A percentile compares a stretch with the other conserved stretches of the same genome.
These are phyloP conservation scores for Trifolium subterraneum DNA, from an alignment of 306 rosid species.

Conservation along the genomic window DNA sequence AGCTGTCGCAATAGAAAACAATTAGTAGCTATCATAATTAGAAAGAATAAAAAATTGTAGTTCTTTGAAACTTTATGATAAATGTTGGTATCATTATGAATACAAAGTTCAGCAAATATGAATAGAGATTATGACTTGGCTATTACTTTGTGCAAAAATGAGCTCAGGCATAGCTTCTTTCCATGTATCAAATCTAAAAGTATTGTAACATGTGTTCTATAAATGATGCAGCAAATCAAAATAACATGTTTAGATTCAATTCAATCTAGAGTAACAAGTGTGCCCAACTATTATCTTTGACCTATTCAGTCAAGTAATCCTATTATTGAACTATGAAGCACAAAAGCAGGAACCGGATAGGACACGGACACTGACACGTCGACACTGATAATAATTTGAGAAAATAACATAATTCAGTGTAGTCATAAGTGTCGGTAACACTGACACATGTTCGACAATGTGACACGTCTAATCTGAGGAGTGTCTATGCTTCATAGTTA, in stretches of 20 bases:
- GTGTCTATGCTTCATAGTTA: too few species aligned
- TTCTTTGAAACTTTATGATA: slow-evolving; percentile 3
- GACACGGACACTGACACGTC: too few species aligned
- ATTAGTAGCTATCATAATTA: slow-evolving; percentile 18
- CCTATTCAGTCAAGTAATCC: not conserved
- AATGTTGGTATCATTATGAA: slow-evolving; percentile 18
- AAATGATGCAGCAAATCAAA: not conserved
- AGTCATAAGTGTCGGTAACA: too few species aligned
- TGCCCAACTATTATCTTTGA: not conserved
- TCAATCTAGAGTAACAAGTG: not conserved
- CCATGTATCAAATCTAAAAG: too few species aligned
- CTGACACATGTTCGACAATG: too few species aligned
- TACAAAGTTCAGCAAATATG: not conserved
- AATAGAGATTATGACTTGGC: too few species aligned
- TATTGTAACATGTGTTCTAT: not conserved
- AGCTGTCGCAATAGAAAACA: slow-evolving; percentile 48
- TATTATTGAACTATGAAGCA: not conserved
- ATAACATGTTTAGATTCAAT: not conserved
- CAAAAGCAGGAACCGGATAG: too few species aligned
- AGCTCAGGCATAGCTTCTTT: too few species aligned
- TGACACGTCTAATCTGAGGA: too few species aligned
- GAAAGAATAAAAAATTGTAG: not conserved
- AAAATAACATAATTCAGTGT: too few species aligned
- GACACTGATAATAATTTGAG: too few species aligned
- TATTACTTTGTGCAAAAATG: too few species aligned